phyloP scores from a whole-genome alignment of 768 basidiomycete species.

The Hydnum rufescens region DNA sequence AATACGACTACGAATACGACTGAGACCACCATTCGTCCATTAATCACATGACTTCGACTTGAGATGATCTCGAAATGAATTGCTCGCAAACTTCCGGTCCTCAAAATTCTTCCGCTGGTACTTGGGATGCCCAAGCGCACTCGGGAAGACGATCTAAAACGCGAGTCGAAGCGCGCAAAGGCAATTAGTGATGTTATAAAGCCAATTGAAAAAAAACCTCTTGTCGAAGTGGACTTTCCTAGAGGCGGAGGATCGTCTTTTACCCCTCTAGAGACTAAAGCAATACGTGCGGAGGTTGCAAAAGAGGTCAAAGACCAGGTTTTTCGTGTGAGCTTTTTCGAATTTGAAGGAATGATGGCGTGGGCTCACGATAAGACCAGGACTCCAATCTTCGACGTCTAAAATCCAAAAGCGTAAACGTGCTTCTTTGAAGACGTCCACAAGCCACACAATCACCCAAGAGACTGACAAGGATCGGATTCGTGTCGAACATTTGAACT shows the following conservation, averaged over 20 bases:
- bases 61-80: too few species aligned
- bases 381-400: neutral
- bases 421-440: conserved; percentile 9
- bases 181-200: too few species aligned
- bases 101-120: too few species aligned
- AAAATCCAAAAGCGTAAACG: neutral
- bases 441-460: conserved; percentile 18
- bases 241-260: conserved; percentile 82
- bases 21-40: too few species aligned
- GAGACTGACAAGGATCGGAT: conserved; percentile 26
- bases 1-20: too few species aligned
- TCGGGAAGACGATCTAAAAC: too few species aligned
- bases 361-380: neutral
- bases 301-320: conserved; percentile 71
- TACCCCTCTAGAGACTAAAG: conserved; percentile 77
- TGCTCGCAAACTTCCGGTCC: too few species aligned
- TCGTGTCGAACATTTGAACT: conserved; percentile 81
- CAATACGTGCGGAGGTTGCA: conserved; percentile 61
- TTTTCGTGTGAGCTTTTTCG: conserved; percentile 11
- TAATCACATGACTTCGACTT: too few species aligned
- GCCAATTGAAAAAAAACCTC: too few species aligned
- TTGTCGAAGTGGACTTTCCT: conserved; percentile 85
- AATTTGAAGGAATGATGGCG: neutral
- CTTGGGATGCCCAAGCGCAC: too few species aligned
- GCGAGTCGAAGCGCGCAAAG: too few species aligned